phyloP scores from a whole-genome alignment of 108 stramenopile genomes.

The Pseudonitzschia multiseries region DNA sequence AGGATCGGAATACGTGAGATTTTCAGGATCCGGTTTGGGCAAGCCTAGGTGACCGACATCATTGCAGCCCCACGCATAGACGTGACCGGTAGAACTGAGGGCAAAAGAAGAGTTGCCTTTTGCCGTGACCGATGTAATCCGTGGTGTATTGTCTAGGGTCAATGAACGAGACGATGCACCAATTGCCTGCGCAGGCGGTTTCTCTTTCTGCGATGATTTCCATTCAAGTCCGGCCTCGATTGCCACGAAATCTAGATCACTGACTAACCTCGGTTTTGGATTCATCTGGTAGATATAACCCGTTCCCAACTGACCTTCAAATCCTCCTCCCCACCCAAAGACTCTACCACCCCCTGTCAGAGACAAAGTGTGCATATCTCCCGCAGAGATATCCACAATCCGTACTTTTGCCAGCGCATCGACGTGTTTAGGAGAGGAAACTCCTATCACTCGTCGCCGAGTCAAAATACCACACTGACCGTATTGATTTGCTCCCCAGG shows the following conservation, averaged over 20 bases:
- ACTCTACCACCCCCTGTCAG: constrained; percentile 83
- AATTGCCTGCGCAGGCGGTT: constrained; percentile 9
- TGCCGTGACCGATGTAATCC: constrained; percentile 62
- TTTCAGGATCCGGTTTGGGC: constrained; percentile 32
- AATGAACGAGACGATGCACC: constrained; percentile 1
- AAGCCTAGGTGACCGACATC: constrained; percentile 69
- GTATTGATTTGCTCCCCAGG: constrained; percentile 75
- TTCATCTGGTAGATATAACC: constrained; percentile 50
- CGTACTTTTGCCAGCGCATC: constrained; percentile 61
- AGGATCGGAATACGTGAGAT: constrained; percentile 21
- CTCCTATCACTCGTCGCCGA: constrained; percentile 32
- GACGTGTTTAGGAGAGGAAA: constrained; percentile 61
- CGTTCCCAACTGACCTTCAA: constrained; percentile 94
- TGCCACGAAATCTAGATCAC: constrained; percentile 57
- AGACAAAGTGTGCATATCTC: constrained; percentile 92
- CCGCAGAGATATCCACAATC: constrained; percentile 76
- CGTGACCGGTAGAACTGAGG: constrained; percentile 60
- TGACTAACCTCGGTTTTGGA: constrained; percentile 54
- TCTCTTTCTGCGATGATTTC: constrained; percentile 35
- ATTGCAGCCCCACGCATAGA: constrained; percentile 86
- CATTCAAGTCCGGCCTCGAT: constrained; percentile 48
- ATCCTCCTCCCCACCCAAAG: constrained; percentile 89
- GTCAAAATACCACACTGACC: constrained; percentile 66
- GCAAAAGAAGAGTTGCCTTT: constrained; percentile 77
- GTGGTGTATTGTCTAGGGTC: constrained; percentile 34